Percentiles rank a stretch among this genome's conserved stretches.
phyloP scores from a whole-genome alignment of 2,329 filamentous ascomycete genomes.

The Venturia pyrina region DNA sequence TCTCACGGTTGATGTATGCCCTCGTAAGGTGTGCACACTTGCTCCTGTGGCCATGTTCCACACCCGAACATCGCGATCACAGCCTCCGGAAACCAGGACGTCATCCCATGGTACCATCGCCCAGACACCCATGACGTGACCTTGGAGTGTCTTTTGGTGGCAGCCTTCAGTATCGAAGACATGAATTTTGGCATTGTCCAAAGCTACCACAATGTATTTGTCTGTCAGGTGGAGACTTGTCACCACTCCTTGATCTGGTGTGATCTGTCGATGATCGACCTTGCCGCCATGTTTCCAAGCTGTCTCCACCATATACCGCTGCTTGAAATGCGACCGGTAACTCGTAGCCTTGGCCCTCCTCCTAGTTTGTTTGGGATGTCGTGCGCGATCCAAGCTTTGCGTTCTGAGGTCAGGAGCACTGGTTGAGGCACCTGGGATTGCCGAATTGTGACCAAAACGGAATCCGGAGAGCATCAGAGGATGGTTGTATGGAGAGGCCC shows the following conservation, averaged over 20 bases:
- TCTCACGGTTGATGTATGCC: slow-evolving; percentile 91
- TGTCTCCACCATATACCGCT: slow-evolving; percentile 91
- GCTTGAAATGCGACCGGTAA: slow-evolving; percentile 96
- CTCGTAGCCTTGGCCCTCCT: slow-evolving; percentile 58
- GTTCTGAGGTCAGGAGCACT: slow-evolving; percentile 39
- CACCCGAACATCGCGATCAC: slow-evolving; percentile 90
- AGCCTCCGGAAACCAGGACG: slow-evolving; percentile 87
- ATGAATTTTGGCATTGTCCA: slow-evolving; percentile 98
- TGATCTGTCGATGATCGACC: slow-evolving; percentile 77
- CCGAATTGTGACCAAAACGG: slow-evolving; percentile 9
- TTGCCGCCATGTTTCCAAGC: slow-evolving; percentile 91
- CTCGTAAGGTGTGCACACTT: slow-evolving; percentile 70
- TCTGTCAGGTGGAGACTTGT: slow-evolving; percentile 89
- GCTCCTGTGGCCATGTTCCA: slow-evolving; percentile 89
- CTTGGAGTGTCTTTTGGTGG: slow-evolving; percentile 77
- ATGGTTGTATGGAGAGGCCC: slow-evolving; percentile 14
- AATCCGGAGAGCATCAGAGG: slow-evolving; percentile 13
- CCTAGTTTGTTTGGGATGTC: slow-evolving; percentile 24
- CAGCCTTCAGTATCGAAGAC: slow-evolving; percentile 91
- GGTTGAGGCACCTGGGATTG: slow-evolving; percentile 31
- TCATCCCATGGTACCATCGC: slow-evolving; percentile 99
- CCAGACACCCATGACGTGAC: slow-evolving; percentile 99
- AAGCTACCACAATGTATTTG: slow-evolving; percentile 93
- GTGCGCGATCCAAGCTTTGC: slow-evolving; percentile 47
- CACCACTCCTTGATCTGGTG: slow-evolving; percentile 91